Evolutionary conservation across 2,329 filamentous ascomycete genomes (phyloP), one percentile per base, ranked within the genome.

Genomic region (Microsporum ferrugineum): DNA sequence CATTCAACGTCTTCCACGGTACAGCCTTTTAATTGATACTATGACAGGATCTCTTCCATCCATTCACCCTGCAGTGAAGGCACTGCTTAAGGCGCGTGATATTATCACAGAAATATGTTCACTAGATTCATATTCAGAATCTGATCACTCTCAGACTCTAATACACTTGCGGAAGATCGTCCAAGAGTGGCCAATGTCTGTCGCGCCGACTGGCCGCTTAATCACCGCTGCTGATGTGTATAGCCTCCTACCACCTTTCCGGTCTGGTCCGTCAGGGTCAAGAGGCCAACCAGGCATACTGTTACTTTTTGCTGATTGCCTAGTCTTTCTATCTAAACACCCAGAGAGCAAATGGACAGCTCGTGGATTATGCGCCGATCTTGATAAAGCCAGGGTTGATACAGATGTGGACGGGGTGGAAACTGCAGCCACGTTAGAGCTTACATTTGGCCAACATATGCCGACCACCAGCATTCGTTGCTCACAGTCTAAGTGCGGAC

Each of bases 81-180:
- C 82, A 2, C 86, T 99, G 75, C 82, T 96, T 47, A 91, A 90
- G 71, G 91, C 94, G 0, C 83, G 92, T 66, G 94, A 97, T 71
- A 88, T 96, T 59, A 91, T 99, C 66, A 91, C 91, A 23, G 94
- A 95, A 60, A 99, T 99, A 49, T 99, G 94, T 74, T 95, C 92
- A 14, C 86, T 96, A 76, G 92, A 96, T 68, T 81, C 88, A 76
- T 71, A 88, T 69, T 68, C 79, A 73, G 68, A 83, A 1, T 73
- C 75, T 2, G 87, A 89, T 68, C 88, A 90, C 66, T 85, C 86
- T 7, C 88, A 89, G 66, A 80, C 89, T 51, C 82, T 87, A 38
- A 87, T 85, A 66, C 85, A 88, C 47, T 77, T 96, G 56, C 86
- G 86, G 64, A 86, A 87, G 65, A 82, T 94, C 72, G 82, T 95